phyloP scores from a whole-genome alignment of 495 filamentous ascomycete genomes.

The Neurospora sp. region DNA sequence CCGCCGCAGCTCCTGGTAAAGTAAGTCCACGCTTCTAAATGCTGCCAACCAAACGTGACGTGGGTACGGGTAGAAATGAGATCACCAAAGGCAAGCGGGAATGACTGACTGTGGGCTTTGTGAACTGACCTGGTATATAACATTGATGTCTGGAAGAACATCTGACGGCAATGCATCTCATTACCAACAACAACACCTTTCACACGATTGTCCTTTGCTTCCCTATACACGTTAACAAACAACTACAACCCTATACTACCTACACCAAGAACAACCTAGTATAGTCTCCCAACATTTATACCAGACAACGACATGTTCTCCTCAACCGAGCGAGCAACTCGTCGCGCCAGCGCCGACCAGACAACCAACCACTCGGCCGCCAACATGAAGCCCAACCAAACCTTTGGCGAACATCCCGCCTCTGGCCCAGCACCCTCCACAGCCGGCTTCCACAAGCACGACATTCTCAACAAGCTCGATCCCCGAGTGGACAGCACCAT shows the following conservation, averaged over 20 bases:
- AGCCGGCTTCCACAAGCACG: slow-evolving; percentile 44
- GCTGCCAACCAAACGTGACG: neutral
- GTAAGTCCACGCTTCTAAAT: neutral
- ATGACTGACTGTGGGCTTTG: too few relatives aligned
- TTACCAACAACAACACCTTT: neutral
- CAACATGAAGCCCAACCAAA: neutral
- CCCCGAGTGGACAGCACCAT: slow-evolving; percentile 43
- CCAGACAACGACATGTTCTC: neutral
- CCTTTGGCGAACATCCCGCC: slow-evolving; percentile 14
- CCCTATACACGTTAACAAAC: neutral
- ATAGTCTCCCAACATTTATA: neutral
- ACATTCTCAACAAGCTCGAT: slow-evolving; percentile 61
- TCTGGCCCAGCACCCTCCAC: slow-evolving; percentile 22
- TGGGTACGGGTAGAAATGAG: neutral
- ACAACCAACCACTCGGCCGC: neutral
- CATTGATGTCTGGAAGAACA: neutral
- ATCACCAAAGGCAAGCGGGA: neutral
- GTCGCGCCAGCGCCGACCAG: neutral
- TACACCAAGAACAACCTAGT: neutral
- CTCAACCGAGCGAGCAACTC: neutral
- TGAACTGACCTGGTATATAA: too few relatives aligned
- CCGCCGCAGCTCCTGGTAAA: neutral
- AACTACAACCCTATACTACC: neutral
- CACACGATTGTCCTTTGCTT: neutral
- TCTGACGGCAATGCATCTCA: neutral